Evolutionary conservation across 23 red algal species (phyloP).

Genomic region (Pyropia haitanensis): DNA sequence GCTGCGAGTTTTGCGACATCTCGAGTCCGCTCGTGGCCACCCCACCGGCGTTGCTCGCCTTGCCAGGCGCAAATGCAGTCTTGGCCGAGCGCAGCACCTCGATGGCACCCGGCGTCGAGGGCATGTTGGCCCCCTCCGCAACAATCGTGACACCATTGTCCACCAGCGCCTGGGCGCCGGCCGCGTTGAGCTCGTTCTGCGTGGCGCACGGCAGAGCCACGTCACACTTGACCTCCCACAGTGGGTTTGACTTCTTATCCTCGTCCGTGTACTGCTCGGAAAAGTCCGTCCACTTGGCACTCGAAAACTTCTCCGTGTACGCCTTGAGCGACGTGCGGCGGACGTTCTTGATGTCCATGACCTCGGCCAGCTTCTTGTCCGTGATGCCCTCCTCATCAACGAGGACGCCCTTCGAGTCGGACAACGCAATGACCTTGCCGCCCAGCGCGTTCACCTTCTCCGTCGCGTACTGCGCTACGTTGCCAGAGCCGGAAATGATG

Average conservation of each 20-base stretch:
- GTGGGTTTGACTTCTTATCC: neutral
- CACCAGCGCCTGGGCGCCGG: slow-evolving; percentile 1
- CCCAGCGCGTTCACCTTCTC: slow-evolving; percentile 21
- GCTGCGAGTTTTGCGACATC: slow-evolving; percentile 24
- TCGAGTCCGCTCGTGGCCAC: slow-evolving; percentile 12
- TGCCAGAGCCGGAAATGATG: slow-evolving; percentile 9
- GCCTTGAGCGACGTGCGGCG: neutral
- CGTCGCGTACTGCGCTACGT: slow-evolving; percentile 9
- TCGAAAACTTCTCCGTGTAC: neutral
- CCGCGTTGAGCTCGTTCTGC: slow-evolving; percentile 22
- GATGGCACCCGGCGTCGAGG: slow-evolving; percentile 9
- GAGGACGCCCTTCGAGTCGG: slow-evolving; percentile 9
- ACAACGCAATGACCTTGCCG: slow-evolving; percentile 2
- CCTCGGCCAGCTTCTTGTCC: slow-evolving; percentile 3
- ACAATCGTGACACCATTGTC: neutral
- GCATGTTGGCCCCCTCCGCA: slow-evolving; percentile 31
- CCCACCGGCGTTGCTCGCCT: slow-evolving; percentile 37
- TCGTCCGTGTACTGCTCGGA: neutral
- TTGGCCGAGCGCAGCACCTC: neutral
- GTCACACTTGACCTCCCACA: slow-evolving; percentile 9
- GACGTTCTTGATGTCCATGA: slow-evolving; percentile 18
- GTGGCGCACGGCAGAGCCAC: slow-evolving; percentile 14
- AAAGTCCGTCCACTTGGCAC: neutral
- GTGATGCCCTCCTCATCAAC: slow-evolving; percentile 11
- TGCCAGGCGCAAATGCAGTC: slow-evolving; percentile 10